phyloP scores from a whole-genome alignment of 352 stramenopile genomes.

The Plasmopara muralis region DNA sequence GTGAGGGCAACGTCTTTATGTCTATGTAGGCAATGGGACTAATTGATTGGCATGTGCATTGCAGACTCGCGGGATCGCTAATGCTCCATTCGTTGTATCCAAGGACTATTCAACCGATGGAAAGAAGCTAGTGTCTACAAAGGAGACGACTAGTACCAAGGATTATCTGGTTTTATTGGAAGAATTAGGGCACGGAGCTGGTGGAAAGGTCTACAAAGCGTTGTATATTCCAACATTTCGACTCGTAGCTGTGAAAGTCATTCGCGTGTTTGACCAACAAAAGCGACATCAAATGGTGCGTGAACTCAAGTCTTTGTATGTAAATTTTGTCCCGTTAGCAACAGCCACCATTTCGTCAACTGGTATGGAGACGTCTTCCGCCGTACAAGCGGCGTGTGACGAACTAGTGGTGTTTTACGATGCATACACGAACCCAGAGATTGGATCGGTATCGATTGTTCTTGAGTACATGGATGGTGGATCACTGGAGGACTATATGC shows the following conservation, averaged over 20 bases:
- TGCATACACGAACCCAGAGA: slow-evolving; percentile 85
- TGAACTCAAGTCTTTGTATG: slow-evolving; percentile 80
- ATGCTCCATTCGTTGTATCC: slow-evolving; percentile 43
- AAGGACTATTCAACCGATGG: slow-evolving; percentile 7
- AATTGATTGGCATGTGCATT: slow-evolving; percentile 3
- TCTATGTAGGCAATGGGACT: not conserved
- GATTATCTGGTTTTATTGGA: slow-evolving; percentile 65
- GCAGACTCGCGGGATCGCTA: slow-evolving; percentile 70
- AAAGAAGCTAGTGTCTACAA: slow-evolving; percentile 12
- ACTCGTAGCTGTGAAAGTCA: slow-evolving; percentile 86
- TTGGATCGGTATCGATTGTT: slow-evolving; percentile 87
- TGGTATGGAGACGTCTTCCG: not conserved
- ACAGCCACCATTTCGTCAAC: slow-evolving; percentile 22
- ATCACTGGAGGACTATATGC: slow-evolving; percentile 76
- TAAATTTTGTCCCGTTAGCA: slow-evolving; percentile 68
- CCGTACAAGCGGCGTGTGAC: slow-evolving; percentile 43
- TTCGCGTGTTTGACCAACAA: slow-evolving; percentile 83
- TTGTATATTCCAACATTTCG: slow-evolving; percentile 86
- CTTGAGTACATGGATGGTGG: slow-evolving; percentile 93
- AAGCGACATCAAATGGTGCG: slow-evolving; percentile 86
- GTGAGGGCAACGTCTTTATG: slow-evolving; percentile 23
- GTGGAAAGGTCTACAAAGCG: slow-evolving; percentile 86
- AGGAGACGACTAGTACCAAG: slow-evolving; percentile 35
- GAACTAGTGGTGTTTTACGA: slow-evolving; percentile 90
- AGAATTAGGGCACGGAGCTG: slow-evolving; percentile 74